Evolutionary conservation across 2,329 filamentous ascomycete genomes (phyloP).

Genomic region (Pezizomycotina sp.): DNA sequence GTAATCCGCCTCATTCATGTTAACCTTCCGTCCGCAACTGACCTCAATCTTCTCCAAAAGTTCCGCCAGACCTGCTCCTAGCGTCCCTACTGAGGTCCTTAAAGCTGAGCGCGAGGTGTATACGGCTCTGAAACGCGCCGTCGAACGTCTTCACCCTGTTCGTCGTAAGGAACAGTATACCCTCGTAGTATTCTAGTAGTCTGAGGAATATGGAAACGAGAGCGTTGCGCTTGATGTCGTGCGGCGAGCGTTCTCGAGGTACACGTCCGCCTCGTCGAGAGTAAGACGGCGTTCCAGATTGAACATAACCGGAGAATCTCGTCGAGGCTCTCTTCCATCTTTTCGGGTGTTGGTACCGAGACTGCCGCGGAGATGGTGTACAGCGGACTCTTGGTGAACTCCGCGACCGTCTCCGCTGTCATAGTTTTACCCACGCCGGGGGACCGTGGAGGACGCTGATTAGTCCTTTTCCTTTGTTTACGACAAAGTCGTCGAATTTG

Average conservation of each 20-base stretch:
- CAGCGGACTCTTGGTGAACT: conserved; percentile 3
- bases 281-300: conserved; percentile 26
- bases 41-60: no score
- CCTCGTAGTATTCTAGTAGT: conserved; percentile 35
- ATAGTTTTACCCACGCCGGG: conserved; percentile 9
- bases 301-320: conserved; percentile 25
- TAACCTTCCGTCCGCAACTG: no score
- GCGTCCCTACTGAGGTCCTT: conserved; percentile 21
- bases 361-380: conserved; percentile 20
- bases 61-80: conserved; percentile 25
- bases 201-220: conserved; percentile 30
- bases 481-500: conserved; percentile 9
- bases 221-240: conserved; percentile 29
- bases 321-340: conserved; percentile 26
- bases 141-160: conserved; percentile 33
- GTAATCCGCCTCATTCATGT: conserved; percentile 17
- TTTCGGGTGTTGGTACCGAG: conserved; percentile 27
- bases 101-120: conserved; percentile 28
- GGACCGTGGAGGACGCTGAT: conserved; percentile 9
- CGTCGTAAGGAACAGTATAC: conserved; percentile 37
- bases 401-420: conserved; percentile 6
- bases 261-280: conserved; percentile 27
- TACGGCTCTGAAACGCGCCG: conserved; percentile 29
- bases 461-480: conserved; percentile 9
- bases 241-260: conserved; percentile 24